Base-by-base conservation (phyloP, 2,329 filamentous ascomycete genomes). In the Nannizzia gypsea region DNA sequence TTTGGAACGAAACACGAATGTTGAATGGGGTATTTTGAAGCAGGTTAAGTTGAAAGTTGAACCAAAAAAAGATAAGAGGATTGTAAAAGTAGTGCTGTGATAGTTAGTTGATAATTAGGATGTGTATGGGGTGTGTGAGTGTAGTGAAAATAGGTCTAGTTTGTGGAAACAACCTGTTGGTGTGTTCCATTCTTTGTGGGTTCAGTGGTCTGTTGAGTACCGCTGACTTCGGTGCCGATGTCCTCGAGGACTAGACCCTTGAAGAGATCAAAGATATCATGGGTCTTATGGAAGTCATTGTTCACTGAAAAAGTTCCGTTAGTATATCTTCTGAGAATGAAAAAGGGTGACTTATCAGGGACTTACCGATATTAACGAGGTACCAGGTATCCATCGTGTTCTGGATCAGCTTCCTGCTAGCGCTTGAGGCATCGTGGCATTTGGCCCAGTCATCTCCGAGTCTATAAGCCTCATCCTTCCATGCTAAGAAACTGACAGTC, bases 401-500 rank as follows among this genome's bases (percentile, higher is more conserved):
- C 66, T 91, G 83, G 64, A 99, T 88, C 63, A 97, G 75, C 63
- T 85, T 81, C 59, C 92, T 83, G 70, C 89, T 95, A 34, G 88
- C 84, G 64, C 85, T 90, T 61, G 79, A 79, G 62, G 86, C 80
- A 40, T 90, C 83, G 70, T 95, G 90, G 72, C 93, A 99, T 68
- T 89, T 89, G 22, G 89, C 89, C 93, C 93, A 99, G 70, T 99
- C 91, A 61, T 87, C 82, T 59, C 93, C 93, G 8, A 99, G 81
- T 63, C 89, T 84, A 79, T 90, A 99, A 15, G 95, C 95, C 75
- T 99, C 93, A 67, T 99, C 93, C 76, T 95, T 95, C 93, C 93
- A 99, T 1, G 93, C 93, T 59, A 99, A 79, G 81, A 99, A 99
- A 72, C 89, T 95, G 72, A 99, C 87, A 17, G 89, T 95, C 77